Evolutionary conservation across 345 rosid genomes (phyloP).

Genomic region (Heritiera littoralis): DNA sequence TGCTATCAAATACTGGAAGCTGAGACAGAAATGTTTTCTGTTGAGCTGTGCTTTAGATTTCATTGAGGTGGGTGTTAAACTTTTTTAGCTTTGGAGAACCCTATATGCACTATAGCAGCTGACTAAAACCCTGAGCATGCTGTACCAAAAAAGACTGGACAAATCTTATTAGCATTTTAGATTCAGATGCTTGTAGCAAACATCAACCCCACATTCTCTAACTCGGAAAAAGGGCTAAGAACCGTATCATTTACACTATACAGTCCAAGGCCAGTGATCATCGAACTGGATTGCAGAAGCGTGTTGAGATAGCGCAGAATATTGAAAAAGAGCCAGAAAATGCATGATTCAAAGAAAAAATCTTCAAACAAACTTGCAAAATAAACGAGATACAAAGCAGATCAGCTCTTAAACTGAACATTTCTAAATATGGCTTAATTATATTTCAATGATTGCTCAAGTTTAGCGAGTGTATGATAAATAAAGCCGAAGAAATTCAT

Average conservation of each 20-base stretch:
- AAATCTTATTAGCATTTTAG: not conserved
- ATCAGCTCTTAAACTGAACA: too few species aligned
- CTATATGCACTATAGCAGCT: not conserved
- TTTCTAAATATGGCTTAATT: too few species aligned
- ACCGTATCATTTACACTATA: constrained; percentile 24
- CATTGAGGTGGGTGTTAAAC: not conserved
- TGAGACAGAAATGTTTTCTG: not conserved
- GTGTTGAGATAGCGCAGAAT: too few species aligned
- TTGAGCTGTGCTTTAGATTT: not conserved
- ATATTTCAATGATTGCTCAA: too few species aligned
- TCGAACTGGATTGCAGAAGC: too few species aligned
- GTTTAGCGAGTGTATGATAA: too few species aligned
- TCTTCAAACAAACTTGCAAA: too few species aligned
- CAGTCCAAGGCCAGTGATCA: not conserved
- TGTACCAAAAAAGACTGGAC: not conserved
- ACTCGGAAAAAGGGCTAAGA: not conserved
- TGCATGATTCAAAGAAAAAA: too few species aligned
- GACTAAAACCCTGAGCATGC: not conserved
- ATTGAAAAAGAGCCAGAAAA: too few species aligned
- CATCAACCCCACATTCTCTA: not conserved
- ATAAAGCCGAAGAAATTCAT: too few species aligned
- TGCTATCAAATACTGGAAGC: not conserved
- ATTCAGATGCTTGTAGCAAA: not conserved
- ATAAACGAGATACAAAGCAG: too few species aligned
- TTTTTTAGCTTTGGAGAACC: not conserved